Base-by-base conservation (phyloP, 2,329 filamentous ascomycete genomes). In the Penicillium sp. region DNA sequence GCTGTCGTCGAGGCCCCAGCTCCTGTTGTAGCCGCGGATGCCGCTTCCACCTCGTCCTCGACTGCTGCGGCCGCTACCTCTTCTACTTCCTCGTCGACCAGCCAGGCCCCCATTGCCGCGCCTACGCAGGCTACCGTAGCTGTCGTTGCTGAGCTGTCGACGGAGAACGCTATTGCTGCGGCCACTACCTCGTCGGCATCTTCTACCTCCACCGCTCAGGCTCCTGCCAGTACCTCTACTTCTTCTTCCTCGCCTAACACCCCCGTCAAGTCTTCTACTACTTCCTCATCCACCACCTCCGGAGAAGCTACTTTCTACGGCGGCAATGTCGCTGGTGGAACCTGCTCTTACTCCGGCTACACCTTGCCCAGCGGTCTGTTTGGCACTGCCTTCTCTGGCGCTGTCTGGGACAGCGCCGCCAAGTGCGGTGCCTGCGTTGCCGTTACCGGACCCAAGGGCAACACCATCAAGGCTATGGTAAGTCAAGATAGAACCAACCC, bases 401-500 rank as follows among this genome's bases (percentile, higher is more conserved):
- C 79, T 3, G 82, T 81, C 64, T 90, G 87, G 87, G 60, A 69
- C 33, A 53, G 70, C 54, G 79, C 82, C 2, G 79, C 77, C 43
- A 77, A 84, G 62, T 90, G 88, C 67, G 87, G 88, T 63, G 77
- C 80, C 19, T 90, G 88, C 63, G 75, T 90, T 13, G 73, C 80
- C 53, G 85, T 90, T 82, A 72, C 65, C 4, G 71, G 70, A 1
- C 71, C 70, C 4, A 78, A 71, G 14, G 86, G 85, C 18, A 84
- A 83, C 58, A 78, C 77, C 24, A 81, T 89, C 70, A 88, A 80
- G 35, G 87, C 83, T 40, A 89, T 90, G 87, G 84, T 87, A 75
- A 72, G 75, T 60, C 14, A 11, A 33, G 11, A 22, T 0, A 31
- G 3, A 16, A 2, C n/a, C 9, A n/a, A 18, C 27, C 31, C 31